Evolutionary conservation across 2,329 filamentous ascomycete genomes (phyloP), one percentile per base, ranked within the genome.

Genomic region (Pseudopithomyces maydicus): DNA sequence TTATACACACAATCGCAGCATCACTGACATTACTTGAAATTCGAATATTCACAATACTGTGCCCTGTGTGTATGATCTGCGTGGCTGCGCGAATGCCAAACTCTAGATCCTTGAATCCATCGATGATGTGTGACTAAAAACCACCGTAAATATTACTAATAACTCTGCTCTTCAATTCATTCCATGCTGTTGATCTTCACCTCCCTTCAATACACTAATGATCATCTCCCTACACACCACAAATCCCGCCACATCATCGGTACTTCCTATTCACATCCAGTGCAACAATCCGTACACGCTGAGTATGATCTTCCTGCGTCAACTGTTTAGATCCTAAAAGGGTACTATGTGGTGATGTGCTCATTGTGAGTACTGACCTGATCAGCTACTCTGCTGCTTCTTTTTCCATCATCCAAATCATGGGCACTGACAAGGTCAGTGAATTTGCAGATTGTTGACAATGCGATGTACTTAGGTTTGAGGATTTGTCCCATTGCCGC

Each of bases 181-280:
- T 17, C 7, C 15, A n/a, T 19, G 19, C 17, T 4, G 6, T 19
- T 15, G 6, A 10, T 41, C 38, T 19, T 17, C 38, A 41, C 19
- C n/a, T 41, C n/a, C 10, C 17, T 38, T 38, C 35, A 14, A 17
- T 17, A 15, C n/a, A 2, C n/a, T 10, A 10, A 10, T 41, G n/a
- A 15, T 10, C 19, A 2, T 17, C 26, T 39, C 35, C 17, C 19
- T 20, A 23, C 4, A 2, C 12, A 43, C 14, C 26, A 44, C n/a
- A 23, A 44, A 19, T 15, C 22, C 49, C 6, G 41, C 49, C 39
- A 52, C 32, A 8, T 52, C 39, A 17, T 52, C 49, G 14, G 49
- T 23, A 44, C 49, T 12, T 52, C 33, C 26, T 52, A 39, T 26
- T 52, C 44, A 26, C 49, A 52, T 39, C 44, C n/a, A n/a, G n/a